Conservation (phyloP, 257 asterid species). For the Lycium barbarum region DNA sequence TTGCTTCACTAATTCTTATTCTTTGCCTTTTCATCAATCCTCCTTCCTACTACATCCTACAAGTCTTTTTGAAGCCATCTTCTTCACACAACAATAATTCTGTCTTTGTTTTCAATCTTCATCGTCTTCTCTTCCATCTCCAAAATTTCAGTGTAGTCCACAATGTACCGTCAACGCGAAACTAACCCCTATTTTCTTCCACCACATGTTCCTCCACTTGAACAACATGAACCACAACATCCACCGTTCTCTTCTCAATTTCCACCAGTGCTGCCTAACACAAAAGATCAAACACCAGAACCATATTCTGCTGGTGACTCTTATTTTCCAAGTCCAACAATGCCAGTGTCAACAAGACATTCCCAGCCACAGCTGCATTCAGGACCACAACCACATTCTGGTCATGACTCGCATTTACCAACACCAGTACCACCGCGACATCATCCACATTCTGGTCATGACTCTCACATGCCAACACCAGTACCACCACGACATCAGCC, state of each 20-base stretch:
- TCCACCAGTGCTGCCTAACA: neutral
- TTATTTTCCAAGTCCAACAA: slow-evolving; percentile 24
- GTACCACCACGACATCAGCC: slow-evolving; percentile 14
- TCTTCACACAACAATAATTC: neutral
- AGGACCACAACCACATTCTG: slow-evolving; percentile 8
- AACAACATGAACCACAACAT: slow-evolving; percentile 26
- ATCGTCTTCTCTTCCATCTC: slow-evolving; percentile 20
- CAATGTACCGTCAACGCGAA: slow-evolving; percentile 39
- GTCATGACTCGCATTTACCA: slow-evolving; percentile 22
- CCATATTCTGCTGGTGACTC: neutral
- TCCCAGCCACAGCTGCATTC: slow-evolving; percentile 4
- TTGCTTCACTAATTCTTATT: slow-evolving; percentile 45
- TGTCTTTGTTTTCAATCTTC: slow-evolving; percentile 8
- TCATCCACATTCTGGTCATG: slow-evolving; percentile 2
- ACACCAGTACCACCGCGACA: slow-evolving; percentile 8
- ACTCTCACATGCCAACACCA: slow-evolving; percentile 27
- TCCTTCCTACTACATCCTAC: slow-evolving; percentile 9
- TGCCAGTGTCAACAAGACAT: neutral
- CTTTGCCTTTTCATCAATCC: slow-evolving; percentile 42
- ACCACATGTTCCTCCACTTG: slow-evolving; percentile 25
- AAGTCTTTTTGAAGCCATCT: slow-evolving; percentile 29
- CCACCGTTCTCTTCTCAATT: slow-evolving; percentile 8
- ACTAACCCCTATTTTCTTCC: slow-evolving; percentile 53
- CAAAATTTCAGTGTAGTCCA: neutral
- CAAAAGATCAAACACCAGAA: slow-evolving; percentile 11